Evolutionary conservation across 2,329 filamentous ascomycete genomes (phyloP).

Genomic region (Torrubiellomyces zombiae): DNA sequence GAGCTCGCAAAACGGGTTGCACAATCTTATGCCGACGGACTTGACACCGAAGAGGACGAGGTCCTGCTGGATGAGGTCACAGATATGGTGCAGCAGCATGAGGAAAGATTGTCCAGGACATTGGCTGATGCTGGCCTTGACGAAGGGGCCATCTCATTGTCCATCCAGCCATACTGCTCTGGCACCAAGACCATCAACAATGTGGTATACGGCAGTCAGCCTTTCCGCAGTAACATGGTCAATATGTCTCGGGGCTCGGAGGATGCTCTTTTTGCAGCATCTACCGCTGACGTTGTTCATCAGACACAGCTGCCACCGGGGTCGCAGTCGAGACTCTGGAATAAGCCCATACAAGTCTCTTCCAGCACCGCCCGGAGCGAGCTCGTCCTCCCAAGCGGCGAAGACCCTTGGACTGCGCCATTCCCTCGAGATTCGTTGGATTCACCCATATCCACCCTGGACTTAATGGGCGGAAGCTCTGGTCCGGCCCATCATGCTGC

Average conservation of each 20-base stretch:
- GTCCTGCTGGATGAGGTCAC: constrained; percentile 29
- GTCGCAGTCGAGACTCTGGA: constrained; percentile 10
- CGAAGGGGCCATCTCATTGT: constrained; percentile 20
- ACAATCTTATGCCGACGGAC: constrained; percentile 31
- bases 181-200: constrained; percentile 6
- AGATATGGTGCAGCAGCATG: constrained; percentile 25
- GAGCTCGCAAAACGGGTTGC: constrained; percentile 28
- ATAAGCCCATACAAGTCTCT: constrained; percentile 7
- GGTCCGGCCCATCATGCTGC: not conserved
- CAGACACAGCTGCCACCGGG: constrained; percentile 29
- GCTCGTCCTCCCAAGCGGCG: constrained; percentile 10
- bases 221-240: constrained; percentile 11
- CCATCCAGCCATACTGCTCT: constrained; percentile 4
- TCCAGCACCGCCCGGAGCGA: constrained; percentile 7
- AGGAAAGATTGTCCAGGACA: constrained; percentile 22
- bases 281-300: constrained; percentile 29
- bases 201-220: constrained; percentile 29
- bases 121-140: constrained; percentile 30
- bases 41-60: constrained; percentile 36
- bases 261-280: constrained; percentile 15
- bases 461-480: constrained; percentile 1
- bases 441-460: not conserved
- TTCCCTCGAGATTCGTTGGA: constrained; percentile 11
- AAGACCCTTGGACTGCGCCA: constrained; percentile 6
- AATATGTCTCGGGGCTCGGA: constrained; percentile 17